Conservation (phyloP, 805 yeast species). For the Starmerella floricola region DNA sequence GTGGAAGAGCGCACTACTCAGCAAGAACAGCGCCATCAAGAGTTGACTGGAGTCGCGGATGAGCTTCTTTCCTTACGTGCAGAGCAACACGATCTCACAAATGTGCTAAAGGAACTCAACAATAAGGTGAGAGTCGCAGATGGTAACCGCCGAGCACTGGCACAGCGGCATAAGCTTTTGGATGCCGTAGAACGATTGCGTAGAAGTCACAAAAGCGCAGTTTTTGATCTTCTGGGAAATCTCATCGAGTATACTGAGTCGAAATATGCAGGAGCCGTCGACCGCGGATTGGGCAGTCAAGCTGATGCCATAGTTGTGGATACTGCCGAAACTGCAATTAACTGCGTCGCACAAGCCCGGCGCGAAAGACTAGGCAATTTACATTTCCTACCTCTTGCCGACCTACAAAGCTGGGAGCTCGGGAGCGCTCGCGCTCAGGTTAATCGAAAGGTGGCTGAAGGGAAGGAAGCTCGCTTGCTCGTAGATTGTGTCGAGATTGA, state of each 20-base stretch:
- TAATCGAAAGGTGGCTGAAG: slow-evolving; percentile 26
- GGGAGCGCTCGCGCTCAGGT: slow-evolving; percentile 6
- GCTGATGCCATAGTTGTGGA: slow-evolving; percentile 81
- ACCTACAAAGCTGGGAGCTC: slow-evolving; percentile 48
- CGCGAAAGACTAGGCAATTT: slow-evolving; percentile 78
- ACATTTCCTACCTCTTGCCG: slow-evolving; percentile 77
- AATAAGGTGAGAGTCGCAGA: slow-evolving; percentile 55
- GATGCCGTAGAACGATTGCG: slow-evolving; percentile 60
- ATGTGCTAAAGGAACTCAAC: slow-evolving; percentile 49
- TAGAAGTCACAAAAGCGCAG: slow-evolving; percentile 50
- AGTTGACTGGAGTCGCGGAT: slow-evolving; percentile 13
- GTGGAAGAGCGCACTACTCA: slow-evolving; percentile 12
- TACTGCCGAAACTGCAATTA: slow-evolving; percentile 50
- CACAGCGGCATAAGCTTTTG: slow-evolving; percentile 53
- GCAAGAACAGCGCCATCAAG: slow-evolving; percentile 12
- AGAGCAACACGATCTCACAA: slow-evolving; percentile 22
- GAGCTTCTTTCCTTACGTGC: slow-evolving; percentile 21
- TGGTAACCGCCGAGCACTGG: slow-evolving; percentile 65
- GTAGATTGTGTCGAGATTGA: slow-evolving; percentile 66
- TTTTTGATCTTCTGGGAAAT: slow-evolving; percentile 69
- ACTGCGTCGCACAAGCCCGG: slow-evolving; percentile 66
- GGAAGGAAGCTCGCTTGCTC: slow-evolving; percentile 48
- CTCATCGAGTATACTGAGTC: slow-evolving; percentile 56
- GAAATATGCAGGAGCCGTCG: slow-evolving; percentile 18
- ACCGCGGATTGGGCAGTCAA: slow-evolving; percentile 57